Evolutionary conservation across 169 alveolate genomes (phyloP).

Genomic region (Cryptosporidium ryanae): DNA sequence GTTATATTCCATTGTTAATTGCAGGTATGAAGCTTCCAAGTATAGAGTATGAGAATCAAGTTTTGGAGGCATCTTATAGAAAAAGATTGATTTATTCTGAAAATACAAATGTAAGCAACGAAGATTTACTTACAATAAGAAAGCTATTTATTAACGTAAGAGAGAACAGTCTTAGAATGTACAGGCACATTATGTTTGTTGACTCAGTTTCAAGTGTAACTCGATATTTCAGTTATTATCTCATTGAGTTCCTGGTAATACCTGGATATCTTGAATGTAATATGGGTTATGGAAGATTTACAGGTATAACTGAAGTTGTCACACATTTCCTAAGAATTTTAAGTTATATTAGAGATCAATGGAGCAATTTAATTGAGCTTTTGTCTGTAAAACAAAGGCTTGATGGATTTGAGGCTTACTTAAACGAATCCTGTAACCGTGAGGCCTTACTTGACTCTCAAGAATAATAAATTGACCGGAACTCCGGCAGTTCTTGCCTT

Average conservation of each 20-base stretch:
- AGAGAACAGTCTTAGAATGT: conserved; percentile 47
- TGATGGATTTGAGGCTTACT: conserved; percentile 59
- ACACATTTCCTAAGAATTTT: conserved; percentile 49
- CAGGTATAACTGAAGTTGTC: conserved; percentile 37
- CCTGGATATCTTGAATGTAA: conserved; percentile 40
- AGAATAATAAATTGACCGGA: not conserved
- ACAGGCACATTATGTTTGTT: conserved; percentile 64
- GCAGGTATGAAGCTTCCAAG: conserved; percentile 56
- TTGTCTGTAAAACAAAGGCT: conserved; percentile 45
- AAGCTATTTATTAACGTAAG: conserved; percentile 34
- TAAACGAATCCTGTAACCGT: not conserved
- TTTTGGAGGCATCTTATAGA: conserved; percentile 70
- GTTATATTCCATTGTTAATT: conserved; percentile 50
- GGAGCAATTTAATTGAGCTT: conserved; percentile 63
- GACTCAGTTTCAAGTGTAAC: conserved; percentile 60
- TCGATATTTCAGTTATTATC: conserved; percentile 16
- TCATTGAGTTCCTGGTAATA: conserved; percentile 28
- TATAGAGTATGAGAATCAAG: conserved; percentile 70
- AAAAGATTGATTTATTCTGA: conserved; percentile 36
- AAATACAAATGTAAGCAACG: not conserved
- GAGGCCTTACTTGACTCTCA: conserved; percentile 5
- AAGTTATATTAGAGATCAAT: conserved; percentile 56
- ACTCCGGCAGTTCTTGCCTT: too few species aligned
- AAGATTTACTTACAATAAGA: conserved; percentile 39
- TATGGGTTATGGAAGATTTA: conserved; percentile 63